Evolutionary conservation across 1,139 yeast genomes (phyloP).

Genomic region (Pichia sp.): DNA sequence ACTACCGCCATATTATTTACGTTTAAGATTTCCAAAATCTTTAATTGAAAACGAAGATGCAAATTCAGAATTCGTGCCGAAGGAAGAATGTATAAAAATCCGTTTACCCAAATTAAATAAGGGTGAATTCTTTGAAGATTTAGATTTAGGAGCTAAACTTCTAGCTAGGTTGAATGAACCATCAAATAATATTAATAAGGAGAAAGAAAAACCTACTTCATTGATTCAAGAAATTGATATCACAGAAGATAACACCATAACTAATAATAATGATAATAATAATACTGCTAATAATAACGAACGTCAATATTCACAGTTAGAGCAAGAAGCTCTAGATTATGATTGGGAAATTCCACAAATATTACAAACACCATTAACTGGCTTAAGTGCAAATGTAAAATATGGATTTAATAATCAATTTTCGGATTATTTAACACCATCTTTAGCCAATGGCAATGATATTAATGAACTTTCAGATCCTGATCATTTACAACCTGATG

Average conservation of each 20-base stretch:
- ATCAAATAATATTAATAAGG: constrained; percentile 17
- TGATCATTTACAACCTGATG: constrained; percentile 51
- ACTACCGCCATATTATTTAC: constrained; percentile 79
- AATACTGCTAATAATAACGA: constrained; percentile 29
- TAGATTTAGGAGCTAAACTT: constrained; percentile 76
- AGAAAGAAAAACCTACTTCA: background rate
- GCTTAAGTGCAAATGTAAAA: constrained; percentile 20
- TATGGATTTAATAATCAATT: constrained; percentile 81
- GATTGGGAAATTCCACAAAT: constrained; percentile 78
- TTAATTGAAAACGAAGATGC: constrained; percentile 71
- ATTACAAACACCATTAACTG: constrained; percentile 24
- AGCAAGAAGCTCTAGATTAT: constrained; percentile 53
- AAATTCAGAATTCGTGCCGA: constrained; percentile 52
- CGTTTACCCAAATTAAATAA: constrained; percentile 57
- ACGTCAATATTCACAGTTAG: constrained; percentile 22
- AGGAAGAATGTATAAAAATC: constrained; percentile 43
- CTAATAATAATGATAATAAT: constrained; percentile 40
- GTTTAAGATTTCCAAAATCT: constrained; percentile 67
- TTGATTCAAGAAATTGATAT: constrained; percentile 23
- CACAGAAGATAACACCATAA: too few relatives aligned
- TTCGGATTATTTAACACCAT: constrained; percentile 53
- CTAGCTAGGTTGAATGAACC: constrained; percentile 56
- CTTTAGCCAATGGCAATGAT: constrained; percentile 78
- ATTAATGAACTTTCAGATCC: constrained; percentile 84
- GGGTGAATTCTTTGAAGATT: constrained; percentile 73